Evolutionary conservation across 768 basidiomycete genomes (phyloP).

Genomic region (Termitomyces sp.): DNA sequence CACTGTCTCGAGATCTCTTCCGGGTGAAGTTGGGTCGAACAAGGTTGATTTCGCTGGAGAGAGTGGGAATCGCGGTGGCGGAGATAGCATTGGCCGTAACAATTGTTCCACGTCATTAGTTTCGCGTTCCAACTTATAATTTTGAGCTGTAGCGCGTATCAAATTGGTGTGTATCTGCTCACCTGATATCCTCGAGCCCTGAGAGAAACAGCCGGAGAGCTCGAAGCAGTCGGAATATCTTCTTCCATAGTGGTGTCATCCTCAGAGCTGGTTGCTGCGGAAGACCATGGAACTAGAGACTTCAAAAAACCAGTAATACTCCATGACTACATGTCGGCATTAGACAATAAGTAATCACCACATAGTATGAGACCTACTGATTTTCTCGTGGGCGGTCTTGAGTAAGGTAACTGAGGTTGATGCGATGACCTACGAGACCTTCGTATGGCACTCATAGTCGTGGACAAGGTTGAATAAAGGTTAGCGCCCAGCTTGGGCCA

Average conservation of each 20-base stretch:
- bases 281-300: constrained; percentile 42
- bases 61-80: constrained; percentile 6
- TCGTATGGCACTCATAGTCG: constrained; percentile 54
- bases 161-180: not conserved
- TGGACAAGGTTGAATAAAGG: constrained; percentile 6
- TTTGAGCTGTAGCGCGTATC: not conserved
- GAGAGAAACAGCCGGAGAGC: constrained; percentile 17
- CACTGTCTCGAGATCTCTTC: constrained; percentile 37
- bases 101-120: constrained; percentile 2
- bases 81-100: not conserved
- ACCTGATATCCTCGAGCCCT: constrained; percentile 23
- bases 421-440: constrained; percentile 29
- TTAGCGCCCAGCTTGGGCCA: constrained; percentile 8
- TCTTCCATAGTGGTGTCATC: constrained; percentile 17
- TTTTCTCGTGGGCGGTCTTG: constrained; percentile 39
- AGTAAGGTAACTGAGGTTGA: constrained; percentile 50
- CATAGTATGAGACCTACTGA: constrained; percentile 29
- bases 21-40: constrained; percentile 24
- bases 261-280: constrained; percentile 15
- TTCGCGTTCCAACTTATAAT: constrained; percentile 15
- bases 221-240: constrained; percentile 4
- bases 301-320: constrained; percentile 43
- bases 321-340: constrained; percentile 33
- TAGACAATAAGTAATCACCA: constrained; percentile 1
- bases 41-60: not conserved